Base-by-base conservation (phyloP, 495 filamentous ascomycete genomes). In the Hypomontagnella submonticulosa region DNA sequence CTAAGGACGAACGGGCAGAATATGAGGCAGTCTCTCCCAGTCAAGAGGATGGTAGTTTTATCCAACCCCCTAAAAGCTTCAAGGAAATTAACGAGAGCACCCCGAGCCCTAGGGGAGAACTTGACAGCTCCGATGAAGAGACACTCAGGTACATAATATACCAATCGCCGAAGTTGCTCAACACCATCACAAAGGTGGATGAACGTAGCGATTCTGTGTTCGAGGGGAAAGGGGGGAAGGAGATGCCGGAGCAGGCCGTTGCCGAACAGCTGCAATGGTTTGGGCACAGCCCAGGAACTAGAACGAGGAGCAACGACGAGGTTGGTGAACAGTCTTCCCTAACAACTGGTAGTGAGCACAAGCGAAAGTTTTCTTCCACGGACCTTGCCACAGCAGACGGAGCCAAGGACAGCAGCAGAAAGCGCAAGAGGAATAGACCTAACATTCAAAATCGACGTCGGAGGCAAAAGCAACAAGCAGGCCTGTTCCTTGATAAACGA, bases 31-130 rank as follows among this genome's bases (percentile, higher is more conserved):
- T 59, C 11, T 68, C 65, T 56, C 42, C 13, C 6, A 13, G 5
- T 20, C 9, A 18, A 7, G 41, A 46, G 13, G 42, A 4, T 27
- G 40, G 57, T 10, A 19, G 19, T n/a, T 37, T 42, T 34, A 53
- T 48, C n/a, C 38, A 33, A 12, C 40, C 38, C 5, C 57, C 57
- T 4, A 67, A 58, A 33, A 63, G 57, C 11, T 63, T 68, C 54
- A 51, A 63, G 30, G 54, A 68, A 32, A 63, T 68, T 40, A 63
- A 68, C 49, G 34, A 58, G 30, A 49, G 53, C 4, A 63, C 47
- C 23, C 30, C 49, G 10, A 40, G 27, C 10, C 4, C 4, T 4
- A 27, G 27, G 12, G 4, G 4, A 1, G 48, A 59, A 16, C 44
- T 42, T 8, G 27, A 48, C 11, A 50, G 50, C 5, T 58, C 65